A percentile compares a stretch with the other conserved stretches of the same genome.
phyloP scores from a whole-genome alignment of 345 rosid species.

The Bruguiera gymnorhiza region DNA sequence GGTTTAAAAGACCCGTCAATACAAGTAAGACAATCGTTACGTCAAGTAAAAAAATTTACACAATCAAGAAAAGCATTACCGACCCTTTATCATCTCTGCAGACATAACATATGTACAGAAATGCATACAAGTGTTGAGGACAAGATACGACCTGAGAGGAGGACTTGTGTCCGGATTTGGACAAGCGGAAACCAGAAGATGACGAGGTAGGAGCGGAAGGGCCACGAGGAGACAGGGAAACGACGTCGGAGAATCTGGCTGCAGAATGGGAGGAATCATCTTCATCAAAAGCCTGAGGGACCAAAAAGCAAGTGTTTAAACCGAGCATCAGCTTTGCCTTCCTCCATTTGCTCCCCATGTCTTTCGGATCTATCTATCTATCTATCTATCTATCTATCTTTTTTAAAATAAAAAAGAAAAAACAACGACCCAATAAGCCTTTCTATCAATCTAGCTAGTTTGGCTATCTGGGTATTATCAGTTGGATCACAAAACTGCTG shows the following conservation, averaged over 20 bases:
- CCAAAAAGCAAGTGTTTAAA: conserved; percentile 61
- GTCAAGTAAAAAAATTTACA: not conserved
- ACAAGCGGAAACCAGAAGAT: conserved; percentile 57
- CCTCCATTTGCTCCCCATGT: conserved; percentile 85
- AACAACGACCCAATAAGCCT: not conserved
- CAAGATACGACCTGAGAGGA: conserved; percentile 46
- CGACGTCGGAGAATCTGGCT: conserved; percentile 41
- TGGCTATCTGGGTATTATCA: not conserved
- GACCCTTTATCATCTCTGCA: not conserved
- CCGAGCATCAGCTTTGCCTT: conserved; percentile 76
- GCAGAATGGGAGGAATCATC: conserved; percentile 15
- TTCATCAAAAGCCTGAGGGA: conserved; percentile 35
- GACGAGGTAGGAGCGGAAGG: conserved; percentile 51
- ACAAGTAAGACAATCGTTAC: not conserved
- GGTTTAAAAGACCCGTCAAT: not conserved
- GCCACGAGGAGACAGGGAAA: conserved; percentile 32
- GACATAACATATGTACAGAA: not conserved
- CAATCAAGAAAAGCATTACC: not conserved
- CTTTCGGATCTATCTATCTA: conserved; percentile 18
- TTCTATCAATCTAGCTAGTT: not conserved
- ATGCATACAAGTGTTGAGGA: not conserved
- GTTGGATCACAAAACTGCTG: not conserved
- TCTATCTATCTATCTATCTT: too few relatives aligned
- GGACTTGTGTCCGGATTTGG: conserved; percentile 49
- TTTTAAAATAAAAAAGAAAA: not conserved